Percentiles rank a stretch among this genome's conserved stretches.
Evolutionary conservation across 345 rosid genomes (phyloP).

Genomic region (Brassica juncea): DNA sequence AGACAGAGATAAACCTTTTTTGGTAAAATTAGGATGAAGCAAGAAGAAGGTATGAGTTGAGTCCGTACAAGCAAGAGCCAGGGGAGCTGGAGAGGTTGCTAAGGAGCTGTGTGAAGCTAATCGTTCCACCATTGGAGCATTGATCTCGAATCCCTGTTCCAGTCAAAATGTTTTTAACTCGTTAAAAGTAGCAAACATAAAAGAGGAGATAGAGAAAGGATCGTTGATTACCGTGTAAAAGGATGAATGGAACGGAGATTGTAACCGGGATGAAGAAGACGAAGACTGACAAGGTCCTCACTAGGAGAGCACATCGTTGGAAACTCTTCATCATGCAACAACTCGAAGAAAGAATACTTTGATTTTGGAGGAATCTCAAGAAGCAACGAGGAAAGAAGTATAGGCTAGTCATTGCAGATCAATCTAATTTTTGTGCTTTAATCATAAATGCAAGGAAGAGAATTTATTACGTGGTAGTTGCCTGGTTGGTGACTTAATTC

Average conservation of each 20-base stretch:
- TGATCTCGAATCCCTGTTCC: conserved; percentile 46
- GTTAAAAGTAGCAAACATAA: background rate
- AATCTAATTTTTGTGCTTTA: conserved; percentile 9
- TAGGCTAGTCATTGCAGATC: background rate
- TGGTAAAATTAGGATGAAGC: background rate
- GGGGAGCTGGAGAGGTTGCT: conserved; percentile 56
- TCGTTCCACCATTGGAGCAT: conserved; percentile 56
- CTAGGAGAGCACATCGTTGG: conserved; percentile 5
- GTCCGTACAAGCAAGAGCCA: conserved; percentile 56
- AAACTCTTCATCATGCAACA: conserved; percentile 18
- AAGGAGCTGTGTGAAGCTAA: conserved; percentile 61
- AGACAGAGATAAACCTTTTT: background rate
- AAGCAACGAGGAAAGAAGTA: conserved; percentile 2
- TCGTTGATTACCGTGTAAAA: background rate
- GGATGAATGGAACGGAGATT: background rate
- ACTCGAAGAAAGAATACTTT: background rate
- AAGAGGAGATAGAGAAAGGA: background rate
- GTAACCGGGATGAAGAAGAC: conserved; percentile 13
- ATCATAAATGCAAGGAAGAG: conserved; percentile 1
- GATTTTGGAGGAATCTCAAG: background rate
- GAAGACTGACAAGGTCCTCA: conserved; percentile 40
- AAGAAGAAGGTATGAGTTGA: background rate
- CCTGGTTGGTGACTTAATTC: background rate
- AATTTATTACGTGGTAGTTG: conserved; percentile 25
- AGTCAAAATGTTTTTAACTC: background rate